These are phyloP conservation scores for Clavaria fumosa DNA, from an alignment of 768 basidiomycete genomes.

Conservation along the genomic window DNA sequence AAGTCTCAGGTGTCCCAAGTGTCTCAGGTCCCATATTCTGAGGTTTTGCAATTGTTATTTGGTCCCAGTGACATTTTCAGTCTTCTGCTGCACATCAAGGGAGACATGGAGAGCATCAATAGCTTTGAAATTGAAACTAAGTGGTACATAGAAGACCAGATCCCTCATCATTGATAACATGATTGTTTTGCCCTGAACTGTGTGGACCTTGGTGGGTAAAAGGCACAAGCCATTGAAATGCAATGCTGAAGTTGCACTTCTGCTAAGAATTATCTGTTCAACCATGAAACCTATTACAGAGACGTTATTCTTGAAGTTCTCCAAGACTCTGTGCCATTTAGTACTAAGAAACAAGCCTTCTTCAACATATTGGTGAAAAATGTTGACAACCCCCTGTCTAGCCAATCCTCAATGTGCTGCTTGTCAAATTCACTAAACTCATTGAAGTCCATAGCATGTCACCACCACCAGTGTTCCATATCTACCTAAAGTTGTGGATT, in stretches of 20 bases:
- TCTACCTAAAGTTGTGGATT: neutral
- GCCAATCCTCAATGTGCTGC: slow-evolving; percentile 3
- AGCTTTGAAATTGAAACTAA: slow-evolving; percentile 3
- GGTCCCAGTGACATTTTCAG: too few species aligned
- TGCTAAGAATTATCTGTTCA: slow-evolving; percentile 2
- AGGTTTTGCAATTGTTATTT: too few species aligned
- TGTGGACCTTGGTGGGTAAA: neutral
- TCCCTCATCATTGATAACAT: neutral
- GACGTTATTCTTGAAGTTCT: slow-evolving; percentile 2
- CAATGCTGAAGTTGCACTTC: neutral
- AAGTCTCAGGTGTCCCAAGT: too few species aligned
- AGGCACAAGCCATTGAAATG: neutral
- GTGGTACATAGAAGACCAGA: slow-evolving; percentile 2
- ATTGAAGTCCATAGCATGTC: neutral
- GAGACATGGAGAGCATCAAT: neutral
- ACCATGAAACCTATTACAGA: slow-evolving; percentile 4
- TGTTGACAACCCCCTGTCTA: neutral
- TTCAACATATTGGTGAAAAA: slow-evolving; percentile 2
- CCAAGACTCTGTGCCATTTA: neutral
- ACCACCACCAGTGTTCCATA: slow-evolving; percentile 1
- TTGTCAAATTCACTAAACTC: neutral
- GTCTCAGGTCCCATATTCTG: too few species aligned
- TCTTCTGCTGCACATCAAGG: neutral
- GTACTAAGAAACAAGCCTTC: neutral
- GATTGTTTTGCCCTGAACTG: neutral